A percentile compares a stretch with the other conserved stretches of the same genome.
These are phyloP conservation scores for Davidsoniella virescens DNA, from an alignment of 2,329 filamentous ascomycete species.

Conservation along the genomic window DNA sequence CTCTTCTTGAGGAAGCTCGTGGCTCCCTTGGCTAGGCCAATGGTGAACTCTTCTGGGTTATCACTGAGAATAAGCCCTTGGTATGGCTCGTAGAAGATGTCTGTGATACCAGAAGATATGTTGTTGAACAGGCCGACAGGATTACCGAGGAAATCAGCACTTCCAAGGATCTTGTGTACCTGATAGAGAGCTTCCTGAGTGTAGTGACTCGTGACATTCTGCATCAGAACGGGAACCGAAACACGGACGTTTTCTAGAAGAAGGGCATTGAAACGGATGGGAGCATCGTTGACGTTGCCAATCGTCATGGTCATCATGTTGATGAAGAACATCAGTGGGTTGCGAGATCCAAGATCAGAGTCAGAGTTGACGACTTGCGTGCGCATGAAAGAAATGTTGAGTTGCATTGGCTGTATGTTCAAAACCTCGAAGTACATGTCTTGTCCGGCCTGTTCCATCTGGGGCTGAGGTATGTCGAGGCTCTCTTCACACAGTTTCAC, in stretches of 20 bases:
- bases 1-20: slow-evolving; percentile 98
- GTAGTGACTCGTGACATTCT: slow-evolving; percentile 86
- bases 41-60: slow-evolving; percentile 80
- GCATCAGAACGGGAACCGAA: slow-evolving; percentile 65
- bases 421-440: slow-evolving; percentile 97
- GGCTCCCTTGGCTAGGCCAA: slow-evolving; percentile 91
- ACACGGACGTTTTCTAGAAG: slow-evolving; percentile 92
- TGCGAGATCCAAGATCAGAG: slow-evolving; percentile 76
- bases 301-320: slow-evolving; percentile 99
- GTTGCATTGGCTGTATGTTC: slow-evolving; percentile 94
- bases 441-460: slow-evolving; percentile 65
- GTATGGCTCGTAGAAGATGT: slow-evolving; percentile 99
- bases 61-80: slow-evolving; percentile 95
- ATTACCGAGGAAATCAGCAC: slow-evolving; percentile 93
- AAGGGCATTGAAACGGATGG: slow-evolving; percentile 79
- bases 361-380: slow-evolving; percentile 94
- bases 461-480: slow-evolving; percentile 83
- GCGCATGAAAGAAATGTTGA: slow-evolving; percentile 91
- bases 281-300: slow-evolving; percentile 96
- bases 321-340: slow-evolving; percentile 96
- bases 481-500: slow-evolving; percentile 78
- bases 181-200: slow-evolving; percentile 92
- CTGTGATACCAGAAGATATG: slow-evolving; percentile 87
- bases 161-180: slow-evolving; percentile 92
- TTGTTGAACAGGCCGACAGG: slow-evolving; percentile 97